Evolutionary conservation across 31 red algal species (phyloP), one percentile per base, ranked within the genome.

Genomic region (Endocladia muricata): DNA sequence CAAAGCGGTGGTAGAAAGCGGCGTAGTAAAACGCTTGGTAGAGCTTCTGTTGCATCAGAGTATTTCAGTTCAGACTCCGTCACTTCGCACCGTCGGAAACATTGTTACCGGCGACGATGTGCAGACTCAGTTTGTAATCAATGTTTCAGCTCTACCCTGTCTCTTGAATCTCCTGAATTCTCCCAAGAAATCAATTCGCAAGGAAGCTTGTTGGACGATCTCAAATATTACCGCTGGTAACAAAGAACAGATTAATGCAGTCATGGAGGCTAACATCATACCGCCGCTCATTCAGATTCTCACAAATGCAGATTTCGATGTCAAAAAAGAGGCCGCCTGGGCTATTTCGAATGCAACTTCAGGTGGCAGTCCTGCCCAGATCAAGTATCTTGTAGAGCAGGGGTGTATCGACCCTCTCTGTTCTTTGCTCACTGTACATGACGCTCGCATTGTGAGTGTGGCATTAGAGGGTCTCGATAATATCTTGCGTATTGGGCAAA

Each of bases 141-240:
- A 99, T 69, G 64, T 65, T 25, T 55, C 70, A 31, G 96, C 79
- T 0, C 76, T 95, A 9, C 77, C 77, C 22, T 86, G 78, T 66
- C 47, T 95, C 44, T 49, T 88, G 52, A 79, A 51, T 31, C 44
- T 99, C 34, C 83, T 99, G 30, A 92, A 79, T 15, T 95, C 89
- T 5, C 49, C 78, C 7, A 99, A 95, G 77, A 91, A 92, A 34
- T 84, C 76, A 23, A 94, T 99, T 70, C 83, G 96, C 23, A 99
- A 99, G 91, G 96, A 99, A 41, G 88, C 92, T 19, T 99, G 96
- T 58, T 99, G 96, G 96, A 91, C 85, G 8, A 68, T 99, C 19
- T 91, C 86, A 42, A 99, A 99, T 79, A 95, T 99, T 61, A 95
- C 96, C 15, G 96, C 96, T 2, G 96, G 96, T 26, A 95, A 82